Percentiles rank a stretch among this genome's conserved stretches.
These are phyloP conservation scores for Colletotrichum agaves DNA, from an alignment of 2,329 filamentous ascomycete genomes.

Conservation along the genomic window DNA sequence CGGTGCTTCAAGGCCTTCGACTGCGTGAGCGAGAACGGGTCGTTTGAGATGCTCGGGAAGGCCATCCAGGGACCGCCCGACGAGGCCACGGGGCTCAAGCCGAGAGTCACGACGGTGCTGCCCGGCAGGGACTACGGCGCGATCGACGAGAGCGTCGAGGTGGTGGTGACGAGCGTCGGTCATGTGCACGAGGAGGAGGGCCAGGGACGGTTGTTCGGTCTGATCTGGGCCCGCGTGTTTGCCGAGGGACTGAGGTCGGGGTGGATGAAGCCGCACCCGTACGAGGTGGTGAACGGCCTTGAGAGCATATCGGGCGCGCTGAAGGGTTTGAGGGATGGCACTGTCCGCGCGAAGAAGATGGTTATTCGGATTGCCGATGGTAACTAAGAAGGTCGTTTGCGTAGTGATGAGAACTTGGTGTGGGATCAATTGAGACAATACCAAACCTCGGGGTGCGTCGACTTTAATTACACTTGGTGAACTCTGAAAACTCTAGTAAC, in stretches of 20 bases:
- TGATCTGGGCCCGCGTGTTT: slow-evolving; percentile 34
- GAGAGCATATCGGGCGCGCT: slow-evolving; percentile 32
- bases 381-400: background rate
- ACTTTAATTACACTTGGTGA: too few relatives aligned
- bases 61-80: slow-evolving; percentile 34
- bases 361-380: slow-evolving; percentile 36
- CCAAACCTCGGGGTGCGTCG: too few relatives aligned
- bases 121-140: slow-evolving; percentile 25
- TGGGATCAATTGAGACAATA: background rate
- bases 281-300: slow-evolving; percentile 34
- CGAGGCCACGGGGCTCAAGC: slow-evolving; percentile 31
- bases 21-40: slow-evolving; percentile 36
- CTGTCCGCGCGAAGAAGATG: slow-evolving; percentile 39
- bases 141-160: slow-evolving; percentile 34
- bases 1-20: slow-evolving; percentile 35
- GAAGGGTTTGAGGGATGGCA: slow-evolving; percentile 32
- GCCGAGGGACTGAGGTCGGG: slow-evolving; percentile 34
- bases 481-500: too few relatives aligned
- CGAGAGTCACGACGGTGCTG: slow-evolving; percentile 36
- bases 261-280: slow-evolving; percentile 39
- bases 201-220: slow-evolving; percentile 32
- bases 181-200: slow-evolving; percentile 34
- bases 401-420: too few relatives aligned
- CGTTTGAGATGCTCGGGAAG: slow-evolving; percentile 33
- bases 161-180: slow-evolving; percentile 26